phyloP scores from a whole-genome alignment of 169 alveolate genomes.

The Plasmodium coatneyi region DNA sequence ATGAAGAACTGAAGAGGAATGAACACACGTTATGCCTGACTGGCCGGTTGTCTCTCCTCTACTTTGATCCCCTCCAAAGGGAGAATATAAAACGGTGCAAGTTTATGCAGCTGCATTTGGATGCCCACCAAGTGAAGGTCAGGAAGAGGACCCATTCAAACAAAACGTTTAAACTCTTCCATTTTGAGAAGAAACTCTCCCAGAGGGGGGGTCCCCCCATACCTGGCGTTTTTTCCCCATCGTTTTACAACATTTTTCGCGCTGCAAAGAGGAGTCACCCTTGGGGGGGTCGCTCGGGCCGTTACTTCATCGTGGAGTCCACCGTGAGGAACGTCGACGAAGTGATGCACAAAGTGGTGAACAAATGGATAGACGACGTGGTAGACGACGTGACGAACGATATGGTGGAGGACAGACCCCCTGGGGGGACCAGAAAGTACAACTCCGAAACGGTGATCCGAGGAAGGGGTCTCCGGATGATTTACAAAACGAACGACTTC shows the following conservation, averaged over 20 bases:
- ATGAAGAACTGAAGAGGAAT: slow-evolving; percentile 15
- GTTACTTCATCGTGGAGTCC: not conserved
- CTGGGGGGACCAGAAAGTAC: not conserved
- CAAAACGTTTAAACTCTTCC: slow-evolving; percentile 9
- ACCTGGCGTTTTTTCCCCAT: not conserved
- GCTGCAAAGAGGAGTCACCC: not conserved
- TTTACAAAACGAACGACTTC: slow-evolving; percentile 49
- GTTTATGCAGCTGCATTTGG: slow-evolving; percentile 13
- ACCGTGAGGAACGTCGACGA: slow-evolving; percentile 23
- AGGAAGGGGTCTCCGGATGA: not conserved
- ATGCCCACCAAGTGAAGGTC: slow-evolving; percentile 13
- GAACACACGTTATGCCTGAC: not conserved
- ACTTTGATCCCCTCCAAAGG: slow-evolving; percentile 32
- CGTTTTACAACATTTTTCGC: not conserved
- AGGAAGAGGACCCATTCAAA: not conserved
- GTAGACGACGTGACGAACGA: too few relatives aligned
- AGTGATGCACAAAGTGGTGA: not conserved
- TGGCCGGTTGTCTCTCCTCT: slow-evolving; percentile 14
- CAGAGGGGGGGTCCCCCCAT: not conserved
- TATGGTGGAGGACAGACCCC: not conserved
- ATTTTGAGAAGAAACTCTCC: not conserved
- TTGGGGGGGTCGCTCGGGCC: not conserved
- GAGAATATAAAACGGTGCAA: slow-evolving; percentile 8
- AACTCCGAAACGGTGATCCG: slow-evolving; percentile 22
- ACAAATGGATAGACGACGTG: not conserved